These are phyloP conservation scores for Albophoma yamanashiensis DNA, from an alignment of 2,329 filamentous ascomycete species.

Conservation along the genomic window DNA sequence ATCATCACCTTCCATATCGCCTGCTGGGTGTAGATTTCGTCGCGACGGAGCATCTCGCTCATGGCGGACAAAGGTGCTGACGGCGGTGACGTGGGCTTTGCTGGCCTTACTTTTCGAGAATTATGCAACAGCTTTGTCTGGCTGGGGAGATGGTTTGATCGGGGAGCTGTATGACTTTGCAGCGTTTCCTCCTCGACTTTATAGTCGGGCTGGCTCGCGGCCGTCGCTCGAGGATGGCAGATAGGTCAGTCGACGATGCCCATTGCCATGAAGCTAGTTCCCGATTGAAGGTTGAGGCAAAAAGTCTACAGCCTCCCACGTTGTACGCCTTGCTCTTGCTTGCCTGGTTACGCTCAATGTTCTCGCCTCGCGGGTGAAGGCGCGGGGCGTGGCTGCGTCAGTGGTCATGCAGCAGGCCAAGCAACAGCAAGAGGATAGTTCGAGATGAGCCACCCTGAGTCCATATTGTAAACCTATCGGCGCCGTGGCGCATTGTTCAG, in stretches of 20 bases:
- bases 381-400: not conserved
- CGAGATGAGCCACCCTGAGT: not conserved
- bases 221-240: not conserved
- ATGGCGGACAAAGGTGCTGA: not conserved
- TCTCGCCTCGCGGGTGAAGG: not conserved
- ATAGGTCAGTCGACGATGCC: not conserved
- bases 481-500: no score
- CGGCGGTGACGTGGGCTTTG: not conserved
- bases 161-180: no score
- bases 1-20: slow-evolving; percentile 11
- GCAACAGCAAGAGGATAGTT: not conserved
- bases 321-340: not conserved
- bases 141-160: no score
- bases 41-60: not conserved
- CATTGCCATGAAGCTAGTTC: not conserved
- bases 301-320: not conserved
- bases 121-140: not conserved
- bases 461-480: not conserved
- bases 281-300: not conserved
- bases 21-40: not conserved
- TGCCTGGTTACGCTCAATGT: not conserved
- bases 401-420: not conserved
- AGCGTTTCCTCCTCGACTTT: not conserved
- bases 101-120: not conserved
- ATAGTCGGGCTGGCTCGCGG: not conserved